Percentiles rank a stretch among this genome's conserved stretches.
Evolutionary conservation across 2,329 filamentous ascomycete genomes (phyloP).

Genomic region (Aspergillus carbonarius): DNA sequence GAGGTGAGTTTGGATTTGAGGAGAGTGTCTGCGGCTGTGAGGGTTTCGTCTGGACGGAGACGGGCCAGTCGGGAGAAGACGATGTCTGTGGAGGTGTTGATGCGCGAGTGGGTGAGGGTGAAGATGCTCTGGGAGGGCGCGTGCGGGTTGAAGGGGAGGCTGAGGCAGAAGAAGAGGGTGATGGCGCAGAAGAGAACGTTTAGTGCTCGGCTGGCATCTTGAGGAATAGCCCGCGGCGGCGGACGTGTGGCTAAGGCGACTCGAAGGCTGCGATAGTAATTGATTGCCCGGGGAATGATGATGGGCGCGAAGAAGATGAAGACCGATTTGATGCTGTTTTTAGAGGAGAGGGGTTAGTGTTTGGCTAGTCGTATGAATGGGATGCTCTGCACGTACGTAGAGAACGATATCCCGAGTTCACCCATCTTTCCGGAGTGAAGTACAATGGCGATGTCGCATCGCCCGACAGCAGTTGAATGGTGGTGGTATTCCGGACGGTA

Average conservation of each 20-base stretch:
- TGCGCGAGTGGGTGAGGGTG: constrained; percentile 69
- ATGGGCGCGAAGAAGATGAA: constrained; percentile 46
- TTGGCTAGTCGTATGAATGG: neutral
- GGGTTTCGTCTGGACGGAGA: constrained; percentile 38
- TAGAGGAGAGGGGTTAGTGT: neutral
- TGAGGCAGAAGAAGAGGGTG: constrained; percentile 57
- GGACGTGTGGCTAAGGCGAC: constrained; percentile 36
- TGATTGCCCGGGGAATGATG: constrained; percentile 40
- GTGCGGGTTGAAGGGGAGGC: constrained; percentile 66
- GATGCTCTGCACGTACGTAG: constrained; percentile 27
- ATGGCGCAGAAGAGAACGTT: constrained; percentile 56
- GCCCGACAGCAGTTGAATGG: neutral
- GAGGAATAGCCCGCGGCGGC: constrained; percentile 37
- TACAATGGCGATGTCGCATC: neutral
- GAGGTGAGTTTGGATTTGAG: constrained; percentile 69
- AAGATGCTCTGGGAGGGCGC: constrained; percentile 67
- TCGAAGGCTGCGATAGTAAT: constrained; percentile 37
- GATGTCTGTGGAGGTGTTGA: constrained; percentile 81
- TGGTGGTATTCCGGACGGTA: neutral
- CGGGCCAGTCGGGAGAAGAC: constrained; percentile 72
- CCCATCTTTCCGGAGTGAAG: constrained; percentile 23
- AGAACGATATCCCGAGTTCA: constrained; percentile 30
- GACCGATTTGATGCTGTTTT: constrained; percentile 43
- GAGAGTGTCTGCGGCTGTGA: constrained; percentile 58
- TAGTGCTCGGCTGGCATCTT: constrained; percentile 38